These are phyloP conservation scores for Colletotrichum nymphaeae DNA, from an alignment of 2,329 filamentous ascomycete genomes.

Conservation along the genomic window DNA sequence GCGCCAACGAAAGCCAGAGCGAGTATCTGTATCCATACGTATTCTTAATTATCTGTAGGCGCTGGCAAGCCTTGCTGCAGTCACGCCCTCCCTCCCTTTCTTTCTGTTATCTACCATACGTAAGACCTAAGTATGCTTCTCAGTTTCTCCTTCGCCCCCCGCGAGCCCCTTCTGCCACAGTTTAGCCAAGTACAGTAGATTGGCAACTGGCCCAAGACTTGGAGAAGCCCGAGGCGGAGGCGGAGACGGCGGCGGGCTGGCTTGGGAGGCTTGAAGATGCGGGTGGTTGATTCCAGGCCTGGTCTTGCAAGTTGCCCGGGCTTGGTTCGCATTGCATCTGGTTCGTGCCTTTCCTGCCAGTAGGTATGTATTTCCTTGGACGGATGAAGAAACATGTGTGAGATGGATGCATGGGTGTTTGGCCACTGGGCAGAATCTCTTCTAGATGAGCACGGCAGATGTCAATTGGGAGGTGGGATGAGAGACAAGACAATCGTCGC, in stretches of 20 bases:
- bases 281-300: neutral
- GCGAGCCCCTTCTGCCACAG: neutral
- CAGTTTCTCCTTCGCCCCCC: neutral
- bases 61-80: constrained; percentile 5
- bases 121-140: neutral
- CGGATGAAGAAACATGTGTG: neutral
- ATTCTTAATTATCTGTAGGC: too few species aligned
- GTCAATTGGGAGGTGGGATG: neutral
- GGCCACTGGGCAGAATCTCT: neutral
- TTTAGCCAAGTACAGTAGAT: neutral
- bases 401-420: neutral
- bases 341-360: neutral
- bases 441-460: constrained; percentile 2
- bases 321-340: neutral
- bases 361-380: neutral
- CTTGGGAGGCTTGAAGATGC: neutral
- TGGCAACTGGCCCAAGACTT: neutral
- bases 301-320: neutral
- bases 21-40: neutral
- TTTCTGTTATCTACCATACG: too few species aligned
- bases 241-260: neutral
- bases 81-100: constrained; percentile 4
- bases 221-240: neutral
- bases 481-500: neutral
- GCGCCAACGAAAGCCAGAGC: neutral